phyloP scores from a whole-genome alignment of 1,284 basidiomycete genomes.

The Pyrrhoderma noxium region DNA sequence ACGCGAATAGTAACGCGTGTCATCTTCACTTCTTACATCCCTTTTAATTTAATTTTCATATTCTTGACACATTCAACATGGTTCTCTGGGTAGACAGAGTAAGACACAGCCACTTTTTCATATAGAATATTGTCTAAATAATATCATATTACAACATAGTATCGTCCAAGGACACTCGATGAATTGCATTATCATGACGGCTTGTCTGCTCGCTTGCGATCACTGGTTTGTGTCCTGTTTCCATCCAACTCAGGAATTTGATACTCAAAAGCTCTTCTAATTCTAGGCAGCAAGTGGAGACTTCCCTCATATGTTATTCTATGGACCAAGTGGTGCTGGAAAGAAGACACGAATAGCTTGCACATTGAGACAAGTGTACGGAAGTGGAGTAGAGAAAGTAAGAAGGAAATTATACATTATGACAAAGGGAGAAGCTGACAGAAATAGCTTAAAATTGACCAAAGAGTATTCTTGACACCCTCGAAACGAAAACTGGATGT shows the following conservation, averaged over 20 bases:
- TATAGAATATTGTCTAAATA: background rate
- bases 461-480: conserved; percentile 92
- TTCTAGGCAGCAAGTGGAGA: conserved; percentile 77
- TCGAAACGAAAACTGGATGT: conserved; percentile 94
- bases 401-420: conserved; percentile 16
- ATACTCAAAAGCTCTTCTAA: conserved; percentile 2
- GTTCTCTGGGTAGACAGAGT: conserved; percentile 89
- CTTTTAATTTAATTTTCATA: no score
- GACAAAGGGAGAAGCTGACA: background rate
- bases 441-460: conserved; percentile 91
- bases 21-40: no score
- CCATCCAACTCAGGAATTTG: background rate
- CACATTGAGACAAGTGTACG: conserved; percentile 86
- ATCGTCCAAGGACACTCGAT: conserved; percentile 79
- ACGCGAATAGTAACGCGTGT: no score
- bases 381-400: conserved; percentile 89
- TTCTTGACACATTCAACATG: conserved; percentile 41
- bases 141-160: conserved; percentile 39
- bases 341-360: conserved; percentile 97
- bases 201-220: conserved; percentile 74
- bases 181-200: conserved; percentile 86
- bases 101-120: no score
- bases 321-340: conserved; percentile 94
- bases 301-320: conserved; percentile 97
- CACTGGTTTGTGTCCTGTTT: conserved; percentile 49